phyloP scores from a whole-genome alignment of 208 protist species.

The Crithidia expoeki region DNA sequence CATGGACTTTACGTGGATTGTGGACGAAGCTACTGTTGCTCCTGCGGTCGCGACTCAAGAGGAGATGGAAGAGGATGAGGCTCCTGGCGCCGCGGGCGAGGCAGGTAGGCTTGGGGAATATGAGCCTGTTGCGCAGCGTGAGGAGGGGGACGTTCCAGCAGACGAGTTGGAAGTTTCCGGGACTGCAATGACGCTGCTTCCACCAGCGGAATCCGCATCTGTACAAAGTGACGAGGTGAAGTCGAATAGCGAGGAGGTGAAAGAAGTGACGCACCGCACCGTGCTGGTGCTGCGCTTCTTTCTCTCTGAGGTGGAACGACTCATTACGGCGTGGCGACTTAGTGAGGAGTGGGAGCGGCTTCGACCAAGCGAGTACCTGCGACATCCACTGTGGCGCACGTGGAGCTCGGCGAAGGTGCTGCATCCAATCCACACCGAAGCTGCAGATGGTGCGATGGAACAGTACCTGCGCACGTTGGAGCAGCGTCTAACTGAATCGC shows the following conservation, averaged over 20 bases:
- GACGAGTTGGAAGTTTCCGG: background rate
- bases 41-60: background rate
- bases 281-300: constrained; percentile 42
- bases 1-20: constrained; percentile 35
- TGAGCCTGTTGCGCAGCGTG: background rate
- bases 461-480: constrained; percentile 31
- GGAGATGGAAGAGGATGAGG: background rate
- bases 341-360: constrained; percentile 48
- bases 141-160: background rate
- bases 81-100: background rate
- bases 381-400: constrained; percentile 43
- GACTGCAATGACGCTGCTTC: background rate
- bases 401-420: constrained; percentile 24
- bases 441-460: constrained; percentile 32
- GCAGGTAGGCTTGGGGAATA: background rate
- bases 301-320: constrained; percentile 48
- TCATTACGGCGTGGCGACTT: constrained; percentile 54
- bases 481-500: background rate
- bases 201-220: background rate
- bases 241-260: background rate
- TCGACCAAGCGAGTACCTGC: constrained; percentile 35
- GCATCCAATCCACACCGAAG: constrained; percentile 32
- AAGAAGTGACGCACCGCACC: background rate
- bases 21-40: background rate
- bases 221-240: background rate